Percentiles rank a stretch among this genome's conserved stretches.
These are phyloP conservation scores for Arthrocladium fulminans DNA, from an alignment of 2,329 filamentous ascomycete species.

Conservation along the genomic window DNA sequence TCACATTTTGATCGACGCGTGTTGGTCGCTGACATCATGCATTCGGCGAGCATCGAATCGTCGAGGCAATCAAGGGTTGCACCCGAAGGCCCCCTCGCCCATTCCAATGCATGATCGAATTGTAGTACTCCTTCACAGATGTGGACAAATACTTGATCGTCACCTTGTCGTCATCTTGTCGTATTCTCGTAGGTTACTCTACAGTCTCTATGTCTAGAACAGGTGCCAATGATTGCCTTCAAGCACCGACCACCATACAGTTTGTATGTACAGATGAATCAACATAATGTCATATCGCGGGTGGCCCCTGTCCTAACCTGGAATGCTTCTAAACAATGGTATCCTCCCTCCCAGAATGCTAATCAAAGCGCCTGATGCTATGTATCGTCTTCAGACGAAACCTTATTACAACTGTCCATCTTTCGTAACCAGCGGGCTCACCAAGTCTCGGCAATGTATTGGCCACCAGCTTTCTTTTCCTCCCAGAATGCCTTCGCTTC, in stretches of 20 bases:
- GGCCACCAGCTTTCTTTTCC: conserved; percentile 80
- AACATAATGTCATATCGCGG: background rate
- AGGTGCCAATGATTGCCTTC: too few relatives aligned
- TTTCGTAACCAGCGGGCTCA: conserved; percentile 1
- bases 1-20: too few relatives aligned
- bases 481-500: conserved; percentile 85
- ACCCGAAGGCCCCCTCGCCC: too few relatives aligned
- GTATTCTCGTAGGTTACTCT: too few relatives aligned
- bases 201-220: too few relatives aligned
- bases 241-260: background rate
- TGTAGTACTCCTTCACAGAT: too few relatives aligned
- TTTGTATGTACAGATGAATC: background rate
- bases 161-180: too few relatives aligned
- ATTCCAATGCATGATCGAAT: too few relatives aligned
- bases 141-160: too few relatives aligned
- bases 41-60: too few relatives aligned
- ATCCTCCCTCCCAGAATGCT: background rate
- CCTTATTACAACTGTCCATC: background rate
- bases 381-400: background rate
- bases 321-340: background rate
- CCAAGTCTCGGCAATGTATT: conserved; percentile 70
- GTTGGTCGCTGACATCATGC: too few relatives aligned
- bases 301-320: background rate
- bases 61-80: too few relatives aligned
- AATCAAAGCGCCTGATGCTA: background rate